Evolutionary conservation across 495 filamentous ascomycete species (phyloP).

Genomic region (Hypoxylon intermedium): DNA sequence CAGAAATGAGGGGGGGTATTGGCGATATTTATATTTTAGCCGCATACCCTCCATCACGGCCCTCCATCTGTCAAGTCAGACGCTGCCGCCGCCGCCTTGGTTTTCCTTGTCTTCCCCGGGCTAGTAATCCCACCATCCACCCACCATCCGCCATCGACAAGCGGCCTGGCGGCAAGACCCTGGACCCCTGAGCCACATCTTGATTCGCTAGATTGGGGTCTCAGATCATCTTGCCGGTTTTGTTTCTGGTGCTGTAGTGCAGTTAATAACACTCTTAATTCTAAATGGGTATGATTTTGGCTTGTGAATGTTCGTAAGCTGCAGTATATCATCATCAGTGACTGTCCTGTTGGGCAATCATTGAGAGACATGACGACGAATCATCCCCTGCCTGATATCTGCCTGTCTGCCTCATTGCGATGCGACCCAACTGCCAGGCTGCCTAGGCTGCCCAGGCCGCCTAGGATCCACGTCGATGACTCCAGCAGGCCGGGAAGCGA

Average conservation of each 20-base stretch:
- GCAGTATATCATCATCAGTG: slow-evolving; percentile 7
- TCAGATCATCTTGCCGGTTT: slow-evolving; percentile 24
- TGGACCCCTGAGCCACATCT: slow-evolving; percentile 13
- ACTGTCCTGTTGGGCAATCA: slow-evolving; percentile 8
- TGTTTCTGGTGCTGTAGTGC: slow-evolving; percentile 22
- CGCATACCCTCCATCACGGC: slow-evolving; percentile 20
- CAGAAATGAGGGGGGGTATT: slow-evolving; percentile 39
- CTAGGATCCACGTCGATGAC: slow-evolving; percentile 7
- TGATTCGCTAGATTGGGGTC: slow-evolving; percentile 32
- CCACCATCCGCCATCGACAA: slow-evolving; percentile 11
- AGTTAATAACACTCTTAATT: slow-evolving; percentile 19
- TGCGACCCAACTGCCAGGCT: slow-evolving; percentile 12
- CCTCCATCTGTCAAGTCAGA: background rate
- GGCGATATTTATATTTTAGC: slow-evolving; percentile 53
- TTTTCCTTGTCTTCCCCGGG: background rate
- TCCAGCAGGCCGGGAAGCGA: slow-evolving; percentile 19
- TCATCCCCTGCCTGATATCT: slow-evolving; percentile 18
- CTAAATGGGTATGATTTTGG: slow-evolving; percentile 13
- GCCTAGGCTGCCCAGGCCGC: background rate
- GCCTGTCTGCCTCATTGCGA: slow-evolving; percentile 23
- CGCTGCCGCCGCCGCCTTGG: slow-evolving; percentile 14
- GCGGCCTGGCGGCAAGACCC: slow-evolving; percentile 25
- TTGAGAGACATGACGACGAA: slow-evolving; percentile 1
- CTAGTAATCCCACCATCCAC: slow-evolving; percentile 11
- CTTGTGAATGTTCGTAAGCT: slow-evolving; percentile 20